Evolutionary conservation across 768 basidiomycete species (phyloP).

Genomic region (Phlebiopsis gigantea): DNA sequence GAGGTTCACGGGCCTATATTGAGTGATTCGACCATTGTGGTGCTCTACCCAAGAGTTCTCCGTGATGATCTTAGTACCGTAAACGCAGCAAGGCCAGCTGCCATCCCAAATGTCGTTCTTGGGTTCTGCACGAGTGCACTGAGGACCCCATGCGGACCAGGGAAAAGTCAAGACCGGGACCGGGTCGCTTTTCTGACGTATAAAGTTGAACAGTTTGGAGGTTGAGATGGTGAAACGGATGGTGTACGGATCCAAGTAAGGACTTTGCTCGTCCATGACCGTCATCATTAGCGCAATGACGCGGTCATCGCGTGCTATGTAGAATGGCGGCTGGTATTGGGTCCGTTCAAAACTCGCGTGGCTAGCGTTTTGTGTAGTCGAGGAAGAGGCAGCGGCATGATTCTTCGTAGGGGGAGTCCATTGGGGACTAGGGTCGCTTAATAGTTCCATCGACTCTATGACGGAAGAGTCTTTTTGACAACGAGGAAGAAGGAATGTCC

Average conservation of each 20-base stretch:
- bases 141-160: constrained; percentile 6
- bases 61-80: constrained; percentile 3
- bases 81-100: constrained; percentile 9
- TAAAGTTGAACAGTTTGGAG: not conserved
- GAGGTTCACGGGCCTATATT: not conserved
- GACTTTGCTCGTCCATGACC: not conserved
- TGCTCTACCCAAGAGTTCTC: not conserved
- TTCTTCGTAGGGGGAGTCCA: not conserved
- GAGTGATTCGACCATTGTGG: not conserved
- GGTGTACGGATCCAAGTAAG: not conserved
- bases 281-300: constrained; percentile 1
- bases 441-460: constrained; percentile 2
- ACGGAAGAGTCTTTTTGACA: not conserved
- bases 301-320: not conserved
- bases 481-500: not conserved
- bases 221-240: constrained; percentile 2
- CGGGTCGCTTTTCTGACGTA: not conserved
- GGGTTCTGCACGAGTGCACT: not conserved
- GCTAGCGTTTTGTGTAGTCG: not conserved
- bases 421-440: not conserved
- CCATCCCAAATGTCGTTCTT: constrained; percentile 4
- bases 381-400: not conserved
- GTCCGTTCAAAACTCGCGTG: not conserved
- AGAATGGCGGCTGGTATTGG: not conserved
- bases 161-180: not conserved